Evolutionary conservation across 1,284 basidiomycete genomes (phyloP), one percentile per base, ranked within the genome.

Genomic region (Amylostereum chailletii): DNA sequence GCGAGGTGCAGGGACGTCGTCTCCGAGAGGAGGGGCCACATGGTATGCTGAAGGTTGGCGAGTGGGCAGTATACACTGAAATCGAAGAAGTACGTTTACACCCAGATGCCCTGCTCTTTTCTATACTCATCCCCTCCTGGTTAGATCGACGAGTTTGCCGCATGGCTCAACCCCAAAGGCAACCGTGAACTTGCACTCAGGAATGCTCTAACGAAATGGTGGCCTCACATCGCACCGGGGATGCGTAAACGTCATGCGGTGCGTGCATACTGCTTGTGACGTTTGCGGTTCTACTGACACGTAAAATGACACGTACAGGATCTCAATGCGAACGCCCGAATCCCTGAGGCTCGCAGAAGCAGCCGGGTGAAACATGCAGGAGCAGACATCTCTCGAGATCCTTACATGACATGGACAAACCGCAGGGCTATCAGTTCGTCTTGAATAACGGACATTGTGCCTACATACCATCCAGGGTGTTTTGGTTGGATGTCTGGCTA

Each of bases 81-180:
- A 66, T 86, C 4, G 91, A 96, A 59, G 84, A 93, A 81, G 93
- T 94, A 53, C 54, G 68, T 62, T 57, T 46, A 11, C 8, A 32
- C 30, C 40, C 29, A 42, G 34, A 11, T 48, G 38, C 33, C 11
- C 27, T 10, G 34, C 46, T 37, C 34, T 51, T 39, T 40, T 42
- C 34, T 49, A 4, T n/a, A 37, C 39, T 44, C 41, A 50, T 47
- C n/a, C 48, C 29, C 54, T 29, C 47, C 45, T 34, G 49, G 36
- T 19, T 61, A 94, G 89, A 66, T 96, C 51, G 84, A 90, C 42
- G 80, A 84, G 54, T 88, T 93, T 57, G 67, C 90, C 44, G 76
- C 81, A 2, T 98, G 94, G 94, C 74, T 99, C 26, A 94, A 97
- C 61, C 75, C 83, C 27, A 93, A 93, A 66, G 96, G 95, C 5